Percentiles rank a stretch among this genome's conserved stretches.
These are phyloP conservation scores for Ceratocystis colombiana DNA, from an alignment of 2,329 filamentous ascomycete genomes.

Conservation along the genomic window DNA sequence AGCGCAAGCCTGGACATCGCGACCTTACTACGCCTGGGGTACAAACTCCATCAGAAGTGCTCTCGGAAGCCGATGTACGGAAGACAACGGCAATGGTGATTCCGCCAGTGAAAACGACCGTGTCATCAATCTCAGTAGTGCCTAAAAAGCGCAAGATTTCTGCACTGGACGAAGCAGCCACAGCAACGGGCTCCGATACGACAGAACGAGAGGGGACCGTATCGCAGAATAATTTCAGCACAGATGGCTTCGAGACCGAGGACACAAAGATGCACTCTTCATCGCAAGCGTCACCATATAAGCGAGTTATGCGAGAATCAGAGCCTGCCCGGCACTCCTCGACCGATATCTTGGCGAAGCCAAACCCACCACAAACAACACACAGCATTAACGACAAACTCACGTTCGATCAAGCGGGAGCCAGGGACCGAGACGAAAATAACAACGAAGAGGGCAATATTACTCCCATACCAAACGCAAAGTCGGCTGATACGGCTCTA, in stretches of 20 bases:
- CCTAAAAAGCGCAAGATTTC: constrained; percentile 10
- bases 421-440: not conserved
- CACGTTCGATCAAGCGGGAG: not conserved
- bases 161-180: not conserved
- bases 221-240: not conserved
- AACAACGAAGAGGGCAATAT: not conserved
- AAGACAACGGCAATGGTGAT: not conserved
- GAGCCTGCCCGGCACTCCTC: not conserved
- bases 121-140: constrained; percentile 9
- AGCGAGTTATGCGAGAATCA: not conserved
- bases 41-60: not conserved
- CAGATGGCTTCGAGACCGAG: not conserved
- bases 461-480: not conserved
- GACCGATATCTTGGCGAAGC: too few species aligned
- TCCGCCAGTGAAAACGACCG: not conserved
- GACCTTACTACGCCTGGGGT: not conserved
- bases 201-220: not conserved
- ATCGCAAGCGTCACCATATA: not conserved
- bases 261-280: not conserved
- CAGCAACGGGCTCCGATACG: not conserved
- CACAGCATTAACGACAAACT: too few species aligned
- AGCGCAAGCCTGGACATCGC: not conserved
- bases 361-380: not conserved
- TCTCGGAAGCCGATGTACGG: not conserved
- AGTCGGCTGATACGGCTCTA: not conserved